Evolutionary conservation across 1,284 basidiomycete genomes (phyloP).

Genomic region (Sparassis latifolia): DNA sequence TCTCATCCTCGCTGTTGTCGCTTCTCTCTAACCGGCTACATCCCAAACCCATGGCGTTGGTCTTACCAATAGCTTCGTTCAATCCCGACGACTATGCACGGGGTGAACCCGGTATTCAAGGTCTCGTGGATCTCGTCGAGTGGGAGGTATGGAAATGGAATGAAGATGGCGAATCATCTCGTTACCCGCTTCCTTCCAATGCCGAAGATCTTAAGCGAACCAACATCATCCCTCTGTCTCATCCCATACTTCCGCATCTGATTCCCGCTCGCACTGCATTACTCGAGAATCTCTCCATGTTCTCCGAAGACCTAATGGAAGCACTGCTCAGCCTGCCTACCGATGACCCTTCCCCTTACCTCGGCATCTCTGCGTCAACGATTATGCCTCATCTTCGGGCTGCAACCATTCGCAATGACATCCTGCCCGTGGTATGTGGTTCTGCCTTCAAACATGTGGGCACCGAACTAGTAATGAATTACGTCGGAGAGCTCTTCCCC

Average conservation of each 20-base stretch:
- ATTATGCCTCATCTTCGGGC: conserved; percentile 63
- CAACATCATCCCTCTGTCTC: conserved; percentile 43
- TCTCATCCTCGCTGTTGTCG: conserved; percentile 63
- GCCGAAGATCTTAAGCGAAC: conserved; percentile 35
- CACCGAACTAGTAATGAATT: conserved; percentile 77
- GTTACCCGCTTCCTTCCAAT: conserved; percentile 47
- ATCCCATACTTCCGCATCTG: conserved; percentile 64
- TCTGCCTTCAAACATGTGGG: conserved; percentile 80
- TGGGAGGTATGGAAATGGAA: conserved; percentile 78
- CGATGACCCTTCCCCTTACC: conserved; percentile 53
- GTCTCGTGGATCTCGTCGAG: conserved; percentile 73
- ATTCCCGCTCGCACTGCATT: conserved; percentile 61
- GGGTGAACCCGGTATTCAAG: conserved; percentile 71
- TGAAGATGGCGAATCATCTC: conserved; percentile 35
- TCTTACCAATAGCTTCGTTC: conserved; percentile 75
- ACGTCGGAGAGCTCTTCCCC: conserved; percentile 74
- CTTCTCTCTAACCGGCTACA: conserved; percentile 72
- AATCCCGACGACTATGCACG: conserved; percentile 53
- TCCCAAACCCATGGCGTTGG: conserved; percentile 64
- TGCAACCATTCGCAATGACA: conserved; percentile 57
- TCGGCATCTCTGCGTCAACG: conserved; percentile 40
- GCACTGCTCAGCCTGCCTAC: conserved; percentile 52
- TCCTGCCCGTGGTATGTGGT: conserved; percentile 80
- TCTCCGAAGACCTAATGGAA: conserved; percentile 76
- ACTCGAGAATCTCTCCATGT: conserved; percentile 74